Conservation (phyloP, 2,329 filamentous ascomycete species). For the Teratosphaeria destructans region DNA sequence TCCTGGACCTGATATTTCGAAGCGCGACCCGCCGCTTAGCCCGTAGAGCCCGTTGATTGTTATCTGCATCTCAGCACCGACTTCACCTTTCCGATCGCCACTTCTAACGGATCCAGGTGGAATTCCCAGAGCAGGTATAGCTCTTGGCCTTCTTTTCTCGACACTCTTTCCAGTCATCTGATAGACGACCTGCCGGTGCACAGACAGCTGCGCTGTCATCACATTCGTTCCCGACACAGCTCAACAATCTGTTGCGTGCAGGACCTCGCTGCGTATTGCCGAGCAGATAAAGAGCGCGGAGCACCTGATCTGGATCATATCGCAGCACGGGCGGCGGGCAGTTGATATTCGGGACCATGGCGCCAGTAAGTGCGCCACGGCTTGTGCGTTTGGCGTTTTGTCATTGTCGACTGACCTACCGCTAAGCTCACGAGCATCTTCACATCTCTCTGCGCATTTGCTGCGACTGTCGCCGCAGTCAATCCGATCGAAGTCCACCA, state of each 20-base stretch:
- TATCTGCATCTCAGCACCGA: neutral
- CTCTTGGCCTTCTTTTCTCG: neutral
- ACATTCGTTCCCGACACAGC: neutral
- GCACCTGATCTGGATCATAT: neutral
- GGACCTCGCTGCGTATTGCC: neutral
- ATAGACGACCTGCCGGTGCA: neutral
- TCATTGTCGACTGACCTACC: neutral
- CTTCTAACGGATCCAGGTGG: neutral
- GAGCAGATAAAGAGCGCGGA: neutral
- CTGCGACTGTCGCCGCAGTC: conserved; percentile 17
- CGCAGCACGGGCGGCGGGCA: neutral
- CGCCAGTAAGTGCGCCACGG: neutral
- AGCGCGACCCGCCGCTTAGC: neutral
- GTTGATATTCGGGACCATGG: neutral
- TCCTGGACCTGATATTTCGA: neutral
- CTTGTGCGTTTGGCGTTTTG: neutral
- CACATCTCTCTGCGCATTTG: conserved; percentile 2
- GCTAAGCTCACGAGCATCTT: conserved; percentile 5
- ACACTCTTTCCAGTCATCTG: neutral
- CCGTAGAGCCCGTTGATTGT: neutral
- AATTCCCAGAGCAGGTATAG: neutral
- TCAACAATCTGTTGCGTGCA: neutral
- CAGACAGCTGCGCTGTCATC: neutral
- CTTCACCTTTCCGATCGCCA: neutral
- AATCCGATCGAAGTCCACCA: conserved; percentile 47